These are phyloP conservation scores for Phaeotremella fagi DNA, from an alignment of 768 basidiomycete genomes.

Conservation along the genomic window DNA sequence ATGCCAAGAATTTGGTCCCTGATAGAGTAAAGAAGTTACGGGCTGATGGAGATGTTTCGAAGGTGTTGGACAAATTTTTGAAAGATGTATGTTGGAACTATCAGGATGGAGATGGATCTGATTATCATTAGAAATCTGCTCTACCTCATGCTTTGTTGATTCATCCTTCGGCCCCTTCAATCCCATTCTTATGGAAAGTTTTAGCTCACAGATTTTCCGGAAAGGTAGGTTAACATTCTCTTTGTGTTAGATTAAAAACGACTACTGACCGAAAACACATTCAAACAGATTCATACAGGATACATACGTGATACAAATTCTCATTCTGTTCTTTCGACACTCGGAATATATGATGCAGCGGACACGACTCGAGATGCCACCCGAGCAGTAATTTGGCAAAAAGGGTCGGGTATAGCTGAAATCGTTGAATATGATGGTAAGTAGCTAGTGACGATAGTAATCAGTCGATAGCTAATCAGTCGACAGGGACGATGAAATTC, in stretches of 20 bases:
- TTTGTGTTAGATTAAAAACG: conserved; percentile 50
- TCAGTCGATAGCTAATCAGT: no score
- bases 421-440: conserved; percentile 66
- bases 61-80: conserved; percentile 63
- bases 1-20: conserved; percentile 68
- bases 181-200: conserved; percentile 50
- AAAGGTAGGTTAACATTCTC: conserved; percentile 16
- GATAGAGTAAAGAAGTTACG: conserved; percentile 60
- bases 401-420: conserved; percentile 50
- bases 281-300: conserved; percentile 69
- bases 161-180: conserved; percentile 45
- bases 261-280: conserved; percentile 59
- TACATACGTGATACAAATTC: conserved; percentile 54
- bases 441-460: conserved; percentile 2
- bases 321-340: conserved; percentile 50
- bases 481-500: conserved; percentile 61
- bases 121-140: conserved; percentile 32
- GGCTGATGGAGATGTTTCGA: conserved; percentile 42
- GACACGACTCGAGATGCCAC: conserved; percentile 37
- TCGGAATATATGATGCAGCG: conserved; percentile 60
- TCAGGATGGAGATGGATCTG: background rate
- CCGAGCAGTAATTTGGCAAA: conserved; percentile 64
- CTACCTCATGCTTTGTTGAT: conserved; percentile 46
- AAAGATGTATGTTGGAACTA: conserved; percentile 59
- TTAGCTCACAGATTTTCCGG: conserved; percentile 40